Base-by-base conservation (phyloP, 1,284 basidiomycete genomes). In the Cryptococcus amylolentus region DNA sequence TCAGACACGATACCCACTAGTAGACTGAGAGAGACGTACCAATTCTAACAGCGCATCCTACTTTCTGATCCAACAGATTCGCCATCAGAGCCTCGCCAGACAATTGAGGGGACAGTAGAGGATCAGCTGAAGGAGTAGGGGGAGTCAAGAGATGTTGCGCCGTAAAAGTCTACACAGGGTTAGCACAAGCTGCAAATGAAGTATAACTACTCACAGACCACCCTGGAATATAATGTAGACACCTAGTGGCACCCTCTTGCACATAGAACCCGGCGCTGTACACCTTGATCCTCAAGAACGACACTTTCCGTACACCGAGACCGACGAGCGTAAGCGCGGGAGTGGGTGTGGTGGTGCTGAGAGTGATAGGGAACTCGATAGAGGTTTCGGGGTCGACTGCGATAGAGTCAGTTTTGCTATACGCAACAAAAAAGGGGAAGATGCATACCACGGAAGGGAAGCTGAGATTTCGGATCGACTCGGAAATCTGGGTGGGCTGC, bases 211-310 rank as follows among this genome's bases (percentile, higher is more conserved):
- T 61, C 52, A 73, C 71, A 44, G 63, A 57, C 68, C 69, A 73
- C 52, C 69, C 72, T 16, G 55, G 46, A 2, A 71, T 44, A 45
- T 58, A 40, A 27, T 57, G 45, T 20, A 73, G 57, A 13, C 55
- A 47, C 14, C 54, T 54, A 2, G 73, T 50, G 3, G 67, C 61
- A 1, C 49, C 38, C 35, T 77, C 72, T 20, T 79, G 79, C 16
- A 80, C 66, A 64, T 83, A 83, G 54, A 82, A 79, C 0, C 73
- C 82, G 3, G 77, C 80, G 1, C 77, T 72, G 66, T 83, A 83
- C 6, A 82, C 82, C 51, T 77, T 74, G 31, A 83, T 75, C 6
- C 70, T 57, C 6, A 83, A 70, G 71, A 83, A 82, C 2, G 79
- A 80, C 23, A 83, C 81, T 14, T 78, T 81, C 18, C 82, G 73